Conservation (phyloP, 2,329 filamentous ascomycete genomes). For the Uncinocarpus reesii region DNA sequence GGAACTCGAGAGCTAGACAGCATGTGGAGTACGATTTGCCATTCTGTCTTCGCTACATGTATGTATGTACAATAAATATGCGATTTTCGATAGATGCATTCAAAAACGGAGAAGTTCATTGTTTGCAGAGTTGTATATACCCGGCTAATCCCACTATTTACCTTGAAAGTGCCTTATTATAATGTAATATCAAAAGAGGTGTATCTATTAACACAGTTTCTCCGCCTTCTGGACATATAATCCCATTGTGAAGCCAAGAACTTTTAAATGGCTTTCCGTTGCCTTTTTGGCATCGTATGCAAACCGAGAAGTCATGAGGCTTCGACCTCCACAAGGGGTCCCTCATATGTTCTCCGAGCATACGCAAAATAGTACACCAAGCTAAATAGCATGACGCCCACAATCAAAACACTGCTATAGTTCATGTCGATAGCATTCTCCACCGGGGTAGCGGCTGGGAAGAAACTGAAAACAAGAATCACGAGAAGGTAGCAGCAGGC, state of each 20-base stretch:
- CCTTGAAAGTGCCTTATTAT: not conserved
- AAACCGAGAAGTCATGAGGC: not conserved
- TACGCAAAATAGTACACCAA: constrained; percentile 31
- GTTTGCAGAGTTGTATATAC: not conserved
- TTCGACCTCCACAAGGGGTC: constrained; percentile 22
- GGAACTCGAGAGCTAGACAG: constrained; percentile 6
- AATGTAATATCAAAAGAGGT: not conserved
- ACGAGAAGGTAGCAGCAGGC: constrained; percentile 27
- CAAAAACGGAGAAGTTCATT: not conserved
- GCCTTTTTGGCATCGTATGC: not conserved
- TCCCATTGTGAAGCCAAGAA: not conserved
- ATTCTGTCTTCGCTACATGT: not conserved
- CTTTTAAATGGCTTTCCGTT: not conserved
- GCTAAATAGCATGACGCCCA: constrained; percentile 32
- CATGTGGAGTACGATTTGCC: not conserved
- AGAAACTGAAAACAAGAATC: constrained; percentile 28
- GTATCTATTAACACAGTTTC: not conserved
- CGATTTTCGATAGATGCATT: not conserved
- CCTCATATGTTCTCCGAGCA: constrained; percentile 24
- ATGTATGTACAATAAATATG: not conserved
- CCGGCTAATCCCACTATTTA: not conserved
- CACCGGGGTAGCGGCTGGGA: constrained; percentile 27
- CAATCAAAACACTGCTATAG: constrained; percentile 37
- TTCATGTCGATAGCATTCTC: constrained; percentile 29
- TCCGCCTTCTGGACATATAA: not conserved